A percentile compares a stretch with the other conserved stretches of the same genome.
Evolutionary conservation across 1,284 basidiomycete species (phyloP).

Genomic region (Boletellus deceptivus): DNA sequence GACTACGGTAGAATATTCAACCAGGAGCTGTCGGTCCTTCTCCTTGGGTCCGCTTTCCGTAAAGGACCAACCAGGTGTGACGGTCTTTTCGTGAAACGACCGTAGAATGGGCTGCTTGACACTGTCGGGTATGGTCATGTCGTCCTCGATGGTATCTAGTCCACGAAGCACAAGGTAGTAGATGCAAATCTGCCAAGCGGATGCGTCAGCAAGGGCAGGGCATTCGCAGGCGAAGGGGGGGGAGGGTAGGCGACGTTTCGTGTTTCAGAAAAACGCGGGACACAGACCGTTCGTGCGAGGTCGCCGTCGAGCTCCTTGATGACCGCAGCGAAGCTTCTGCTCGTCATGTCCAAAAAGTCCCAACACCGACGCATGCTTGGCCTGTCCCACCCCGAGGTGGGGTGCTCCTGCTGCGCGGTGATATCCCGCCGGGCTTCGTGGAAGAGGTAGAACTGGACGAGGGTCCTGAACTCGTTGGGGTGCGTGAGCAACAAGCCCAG

Average conservation of each 20-base stretch:
- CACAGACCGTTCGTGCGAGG: slow-evolving; percentile 83
- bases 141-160: slow-evolving; percentile 96
- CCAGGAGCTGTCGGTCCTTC: slow-evolving; percentile 85
- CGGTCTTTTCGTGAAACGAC: slow-evolving; percentile 79
- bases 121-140: slow-evolving; percentile 91
- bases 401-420: slow-evolving; percentile 64
- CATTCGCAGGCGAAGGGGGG: background rate
- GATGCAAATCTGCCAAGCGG: slow-evolving; percentile 70
- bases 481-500: slow-evolving; percentile 68
- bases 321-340: slow-evolving; percentile 88
- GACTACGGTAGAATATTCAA: slow-evolving; percentile 84
- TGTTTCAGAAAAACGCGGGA: background rate
- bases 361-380: slow-evolving; percentile 87
- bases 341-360: slow-evolving; percentile 87
- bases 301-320: slow-evolving; percentile 98
- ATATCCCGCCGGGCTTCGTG: slow-evolving; percentile 81
- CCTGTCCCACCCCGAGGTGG: slow-evolving; percentile 81
- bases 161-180: slow-evolving; percentile 95
- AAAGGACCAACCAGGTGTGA: slow-evolving; percentile 89
- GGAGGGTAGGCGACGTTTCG: no score
- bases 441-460: slow-evolving; percentile 79
- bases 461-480: slow-evolving; percentile 73
- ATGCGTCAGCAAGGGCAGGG: background rate
- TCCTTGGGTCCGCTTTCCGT: slow-evolving; percentile 82
- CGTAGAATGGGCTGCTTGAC: slow-evolving; percentile 87